phyloP scores from a whole-genome alignment of 108 stramenopile species.

The Aurantiochytrium sp. region DNA sequence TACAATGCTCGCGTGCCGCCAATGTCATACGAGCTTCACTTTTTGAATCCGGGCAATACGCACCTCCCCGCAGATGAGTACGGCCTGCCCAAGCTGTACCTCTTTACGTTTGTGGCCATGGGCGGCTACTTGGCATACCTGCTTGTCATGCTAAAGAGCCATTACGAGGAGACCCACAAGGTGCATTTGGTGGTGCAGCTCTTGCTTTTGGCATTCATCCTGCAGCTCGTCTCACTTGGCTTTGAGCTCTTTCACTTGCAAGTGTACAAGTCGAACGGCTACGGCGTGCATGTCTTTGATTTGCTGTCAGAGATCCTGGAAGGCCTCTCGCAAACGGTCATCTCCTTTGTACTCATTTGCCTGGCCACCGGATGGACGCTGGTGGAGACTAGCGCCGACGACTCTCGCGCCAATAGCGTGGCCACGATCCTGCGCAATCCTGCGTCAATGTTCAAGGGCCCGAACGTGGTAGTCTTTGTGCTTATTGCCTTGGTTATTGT shows the following conservation, averaged over 20 bases:
- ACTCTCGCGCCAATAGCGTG: slow-evolving; percentile 1
- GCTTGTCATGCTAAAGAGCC: background rate
- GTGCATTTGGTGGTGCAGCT: slow-evolving; percentile 2
- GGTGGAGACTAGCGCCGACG: background rate
- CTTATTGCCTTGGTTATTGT: background rate
- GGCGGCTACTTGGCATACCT: background rate
- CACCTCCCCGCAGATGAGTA: slow-evolving; percentile 9
- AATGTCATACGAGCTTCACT: background rate
- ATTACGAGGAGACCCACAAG: background rate
- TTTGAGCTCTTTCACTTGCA: background rate
- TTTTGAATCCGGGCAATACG: background rate
- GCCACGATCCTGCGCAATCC: background rate
- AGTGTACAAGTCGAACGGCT: background rate
- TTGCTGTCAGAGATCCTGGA: background rate
- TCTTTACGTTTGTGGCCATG: background rate
- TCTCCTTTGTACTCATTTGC: slow-evolving; percentile 7
- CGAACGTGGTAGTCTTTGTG: background rate
- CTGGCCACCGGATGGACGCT: background rate
- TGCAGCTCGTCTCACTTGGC: background rate
- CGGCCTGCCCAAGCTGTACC: background rate
- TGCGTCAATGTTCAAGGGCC: background rate
- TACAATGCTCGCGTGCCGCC: slow-evolving; percentile 1
- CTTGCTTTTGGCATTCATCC: background rate
- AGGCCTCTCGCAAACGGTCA: background rate
- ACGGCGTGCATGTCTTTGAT: background rate